These are phyloP conservation scores for Hamamelis virginiana DNA, from an alignment of 164 flowering plant species.

Conservation along the genomic window DNA sequence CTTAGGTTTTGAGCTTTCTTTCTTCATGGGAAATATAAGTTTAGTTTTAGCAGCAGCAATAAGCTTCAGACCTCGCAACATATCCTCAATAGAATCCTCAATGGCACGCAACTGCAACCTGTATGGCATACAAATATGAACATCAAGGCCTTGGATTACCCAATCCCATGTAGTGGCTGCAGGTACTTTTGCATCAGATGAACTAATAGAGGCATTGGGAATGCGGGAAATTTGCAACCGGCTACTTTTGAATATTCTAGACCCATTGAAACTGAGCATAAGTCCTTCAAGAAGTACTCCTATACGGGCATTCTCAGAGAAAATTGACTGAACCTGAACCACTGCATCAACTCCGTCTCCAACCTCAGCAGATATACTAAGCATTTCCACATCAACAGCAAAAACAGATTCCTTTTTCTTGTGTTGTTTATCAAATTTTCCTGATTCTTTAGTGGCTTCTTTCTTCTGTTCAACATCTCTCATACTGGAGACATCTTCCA, in stretches of 20 bases:
- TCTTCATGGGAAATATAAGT: constrained; percentile 59
- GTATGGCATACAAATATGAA: constrained; percentile 94
- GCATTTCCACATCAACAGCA: constrained; percentile 93
- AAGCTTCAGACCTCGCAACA: constrained; percentile 84
- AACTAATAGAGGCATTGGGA: constrained; percentile 53
- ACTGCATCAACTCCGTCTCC: constrained; percentile 76
- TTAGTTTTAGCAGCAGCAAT: constrained; percentile 62
- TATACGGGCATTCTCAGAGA: constrained; percentile 87
- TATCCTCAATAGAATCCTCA: constrained; percentile 97
- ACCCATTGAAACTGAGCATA: constrained; percentile 66
- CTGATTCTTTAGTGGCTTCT: constrained; percentile 40
- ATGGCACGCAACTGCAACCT: constrained; percentile 93
- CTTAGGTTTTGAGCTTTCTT: constrained; percentile 58
- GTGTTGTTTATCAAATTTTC: constrained; percentile 41
- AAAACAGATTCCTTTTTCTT: constrained; percentile 78
- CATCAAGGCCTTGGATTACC: constrained; percentile 93
- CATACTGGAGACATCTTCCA: constrained; percentile 26
- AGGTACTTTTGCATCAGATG: constrained; percentile 44
- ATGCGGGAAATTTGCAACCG: constrained; percentile 96
- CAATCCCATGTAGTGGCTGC: constrained; percentile 77
- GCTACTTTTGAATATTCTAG: constrained; percentile 79
- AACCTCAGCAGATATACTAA: constrained; percentile 75
- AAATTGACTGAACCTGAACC: constrained; percentile 73
- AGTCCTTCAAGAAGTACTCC: constrained; percentile 97
- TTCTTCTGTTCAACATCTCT: constrained; percentile 37